Evolutionary conservation across 495 filamentous ascomycete genomes (phyloP), one percentile per base, ranked within the genome.

Genomic region (Platismatia glauca): DNA sequence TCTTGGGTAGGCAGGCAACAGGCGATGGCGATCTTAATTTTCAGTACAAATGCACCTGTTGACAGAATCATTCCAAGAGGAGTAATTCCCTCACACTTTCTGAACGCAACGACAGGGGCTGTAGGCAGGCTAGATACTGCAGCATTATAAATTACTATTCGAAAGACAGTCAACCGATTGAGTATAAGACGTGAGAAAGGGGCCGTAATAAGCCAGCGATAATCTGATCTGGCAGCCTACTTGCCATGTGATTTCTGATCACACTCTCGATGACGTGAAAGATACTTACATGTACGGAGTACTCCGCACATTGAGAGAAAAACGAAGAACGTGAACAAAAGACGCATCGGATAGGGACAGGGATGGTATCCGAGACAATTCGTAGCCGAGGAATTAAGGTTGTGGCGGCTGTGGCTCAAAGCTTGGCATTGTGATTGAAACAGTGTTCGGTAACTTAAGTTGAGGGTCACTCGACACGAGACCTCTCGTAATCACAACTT

Each of bases 1-100:
- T 8, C 27, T 56, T 13, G 5, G 15, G 35, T 16, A 62, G 50
- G 60, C 31, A 16, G 4, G 52, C 5, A 41, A 16, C 18, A 35
- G 22, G 39, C 37, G 20, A 38, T 62, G n/a, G 60, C 50, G 13
- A 27, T 62, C 20, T 41, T 62, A 12, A 33, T 62, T 0, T 44
- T 15, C 29, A 46, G 60, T 34, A 56, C 60, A 20, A 62, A 20
- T 55, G 39, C 60, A 9, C 7, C 4, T 1, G 35, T 62, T 18
- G 60, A 62, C 15, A 62, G 52, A 11, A 55, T 52, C 15, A 24
- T 62, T 29, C 60, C 60, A 11, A 44, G 50, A 44, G 60, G 60
- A 33, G 50, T 53, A 3, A 18, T 15, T 2, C 48, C 44, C 15
- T 18, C 3, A 31, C 29, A 18, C 15, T 31, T 13, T 24, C 22